A percentile compares a stretch with the other conserved stretches of the same genome.
Conservation (phyloP, 225 moss, liverwort and hornwort species). For the Sphagnum contortum region DNA sequence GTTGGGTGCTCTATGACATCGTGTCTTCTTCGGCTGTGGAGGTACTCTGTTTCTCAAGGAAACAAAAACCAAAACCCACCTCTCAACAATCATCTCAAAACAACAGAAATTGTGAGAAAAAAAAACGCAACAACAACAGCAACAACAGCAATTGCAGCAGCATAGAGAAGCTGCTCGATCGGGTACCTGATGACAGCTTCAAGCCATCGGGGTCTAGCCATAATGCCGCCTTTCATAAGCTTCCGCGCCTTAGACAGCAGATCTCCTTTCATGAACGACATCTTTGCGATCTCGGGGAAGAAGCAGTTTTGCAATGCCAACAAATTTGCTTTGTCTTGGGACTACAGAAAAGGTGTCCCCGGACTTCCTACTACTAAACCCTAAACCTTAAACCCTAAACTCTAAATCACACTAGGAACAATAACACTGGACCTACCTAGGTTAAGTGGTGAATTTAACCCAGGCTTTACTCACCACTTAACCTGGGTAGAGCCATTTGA, state of each 20-base stretch:
- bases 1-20: conserved; percentile 65
- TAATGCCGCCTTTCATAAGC: conserved; percentile 47
- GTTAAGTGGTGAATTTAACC: no score
- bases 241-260: conserved; percentile 31
- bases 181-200: conserved; percentile 44
- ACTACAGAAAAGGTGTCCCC: no score
- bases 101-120: neutral
- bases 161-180: neutral
- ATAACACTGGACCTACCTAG: no score
- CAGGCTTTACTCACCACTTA: no score
- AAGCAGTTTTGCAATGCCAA: no score
- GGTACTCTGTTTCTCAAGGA: conserved; percentile 42
- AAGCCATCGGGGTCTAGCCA: conserved; percentile 72
- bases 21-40: conserved; percentile 58
- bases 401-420: no score
- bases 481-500: no score
- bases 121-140: neutral
- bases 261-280: conserved; percentile 43
- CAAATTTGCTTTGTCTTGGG: no score
- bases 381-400: no score
- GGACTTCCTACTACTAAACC: no score
- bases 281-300: neutral
- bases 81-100: neutral
- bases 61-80: conserved; percentile 1
- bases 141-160: no score